These are phyloP conservation scores for Eryngium alpinum DNA, from an alignment of 140 eudicot genomes.

Conservation along the genomic window DNA sequence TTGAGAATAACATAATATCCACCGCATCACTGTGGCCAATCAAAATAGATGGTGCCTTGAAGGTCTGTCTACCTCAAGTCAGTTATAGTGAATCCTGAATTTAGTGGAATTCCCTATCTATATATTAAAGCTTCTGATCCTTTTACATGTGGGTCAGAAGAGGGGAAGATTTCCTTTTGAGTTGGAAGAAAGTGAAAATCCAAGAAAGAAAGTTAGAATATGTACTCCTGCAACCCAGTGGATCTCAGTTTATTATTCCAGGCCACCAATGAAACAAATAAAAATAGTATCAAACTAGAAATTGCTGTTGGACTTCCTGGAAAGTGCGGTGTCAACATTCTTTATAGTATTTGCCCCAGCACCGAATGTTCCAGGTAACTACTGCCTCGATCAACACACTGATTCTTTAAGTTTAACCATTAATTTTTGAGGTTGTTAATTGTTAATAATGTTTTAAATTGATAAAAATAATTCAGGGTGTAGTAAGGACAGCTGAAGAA, in stretches of 20 bases:
- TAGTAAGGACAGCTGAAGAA: too few relatives aligned
- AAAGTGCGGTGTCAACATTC: too few relatives aligned
- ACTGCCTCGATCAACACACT: too few relatives aligned
- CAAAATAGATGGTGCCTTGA: conserved; percentile 62
- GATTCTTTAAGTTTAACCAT: too few relatives aligned
- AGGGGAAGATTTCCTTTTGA: conserved; percentile 47
- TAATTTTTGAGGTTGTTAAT: too few relatives aligned
- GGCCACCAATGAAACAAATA: conserved; percentile 57
- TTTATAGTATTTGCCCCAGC: too few relatives aligned
- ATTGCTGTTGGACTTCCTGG: too few relatives aligned
- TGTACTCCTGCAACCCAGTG: conserved; percentile 62
- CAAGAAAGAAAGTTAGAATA: conserved; percentile 54
- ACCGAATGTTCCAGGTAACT: too few relatives aligned
- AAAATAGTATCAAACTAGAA: too few relatives aligned
- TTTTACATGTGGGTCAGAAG: conserved; percentile 58
- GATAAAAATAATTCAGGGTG: too few relatives aligned
- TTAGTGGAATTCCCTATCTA: background rate
- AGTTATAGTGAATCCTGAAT: background rate
- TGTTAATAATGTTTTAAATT: too few relatives aligned
- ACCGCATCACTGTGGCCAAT: conserved; percentile 53
- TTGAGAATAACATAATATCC: conserved; percentile 49
- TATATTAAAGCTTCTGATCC: conserved; percentile 1
- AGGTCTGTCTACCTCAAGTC: conserved; percentile 26
- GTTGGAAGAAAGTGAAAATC: conserved; percentile 51
- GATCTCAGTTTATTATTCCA: conserved; percentile 46